Base-by-base conservation (phyloP, 495 filamentous ascomycete species). In the Cercophora newfieldiana region DNA sequence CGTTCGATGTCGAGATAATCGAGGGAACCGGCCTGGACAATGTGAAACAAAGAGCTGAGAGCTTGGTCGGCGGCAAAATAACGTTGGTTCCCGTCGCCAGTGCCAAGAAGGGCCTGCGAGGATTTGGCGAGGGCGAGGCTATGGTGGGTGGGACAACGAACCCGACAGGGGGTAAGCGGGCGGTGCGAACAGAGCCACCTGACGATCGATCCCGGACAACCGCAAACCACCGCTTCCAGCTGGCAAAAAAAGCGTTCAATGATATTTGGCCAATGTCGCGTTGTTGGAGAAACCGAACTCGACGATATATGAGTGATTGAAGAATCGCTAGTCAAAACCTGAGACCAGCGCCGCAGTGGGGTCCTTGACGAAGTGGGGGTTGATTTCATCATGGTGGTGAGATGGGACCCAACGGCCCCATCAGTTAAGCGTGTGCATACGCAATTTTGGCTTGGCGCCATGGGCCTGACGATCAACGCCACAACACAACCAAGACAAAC, bases 111-210 rank as follows among this genome's bases (percentile, higher is more conserved):
- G 48, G 12, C 60, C 60, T n/a, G n/a, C 49, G 57, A 61, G 25
- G 26, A 61, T 50, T 25, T 61, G 59, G 61, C 53, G 37, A 63
- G 61, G 61, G 48, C 61, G 55, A 49, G 49, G 61, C 61, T 63
- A 50, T 6, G 50, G 22, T 28, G 26, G 30, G 58, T 44, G 30
- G 58, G 33, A 25, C 26, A 21, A 30, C 18, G 7, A 31, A 25
- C 24, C 8, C 22, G 54, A 19, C 61, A 63, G 61, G 61, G 61
- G 61, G 21, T 63, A 19, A 29, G 50, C 24, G 49, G 50, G 61
- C 51, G 7, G n/a, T n/a, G n/a, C n/a, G n/a, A n/a, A n/a, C n/a
- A n/a, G n/a, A n/a, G n/a, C n/a, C n/a, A n/a, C n/a, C n/a, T n/a
- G n/a, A n/a, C n/a, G n/a, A n/a, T n/a, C n/a, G n/a, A n/a, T 44